phyloP scores from a whole-genome alignment of 2,329 filamentous ascomycete species.

The Pseudocercospora fuligena region DNA sequence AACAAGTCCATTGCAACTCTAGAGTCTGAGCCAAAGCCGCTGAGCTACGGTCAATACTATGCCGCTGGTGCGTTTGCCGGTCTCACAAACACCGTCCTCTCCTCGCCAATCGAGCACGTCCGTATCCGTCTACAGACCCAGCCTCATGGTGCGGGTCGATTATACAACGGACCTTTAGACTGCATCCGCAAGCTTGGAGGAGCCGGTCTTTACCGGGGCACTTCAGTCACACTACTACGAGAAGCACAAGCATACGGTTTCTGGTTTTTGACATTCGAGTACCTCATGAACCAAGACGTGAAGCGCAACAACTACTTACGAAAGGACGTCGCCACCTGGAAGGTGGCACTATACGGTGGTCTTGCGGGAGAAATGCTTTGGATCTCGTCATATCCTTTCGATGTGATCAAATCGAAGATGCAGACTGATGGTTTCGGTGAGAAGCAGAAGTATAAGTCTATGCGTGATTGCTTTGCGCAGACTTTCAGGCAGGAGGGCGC shows the following conservation, averaged over 20 bases:
- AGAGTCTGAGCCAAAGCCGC: conserved; percentile 44
- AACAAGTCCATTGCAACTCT: conserved; percentile 41
- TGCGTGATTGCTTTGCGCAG: conserved; percentile 88
- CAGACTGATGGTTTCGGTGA: conserved; percentile 90
- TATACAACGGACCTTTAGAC: conserved; percentile 86
- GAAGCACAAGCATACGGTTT: conserved; percentile 94
- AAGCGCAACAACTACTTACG: conserved; percentile 75
- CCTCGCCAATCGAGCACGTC: conserved; percentile 93
- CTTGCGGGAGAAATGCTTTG: conserved; percentile 92
- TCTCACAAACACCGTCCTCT: conserved; percentile 84
- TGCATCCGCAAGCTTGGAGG: conserved; percentile 83
- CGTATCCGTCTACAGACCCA: conserved; percentile 96
- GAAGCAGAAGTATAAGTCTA: conserved; percentile 73
- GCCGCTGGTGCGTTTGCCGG: conserved; percentile 89
- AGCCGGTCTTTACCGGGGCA: conserved; percentile 83
- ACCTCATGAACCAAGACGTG: conserved; percentile 90
- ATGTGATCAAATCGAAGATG: conserved; percentile 99
- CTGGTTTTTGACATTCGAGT: conserved; percentile 96
- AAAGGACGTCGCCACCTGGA: conserved; percentile 78
- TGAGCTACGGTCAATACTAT: conserved; percentile 88
- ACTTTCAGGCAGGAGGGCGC: conserved; percentile 77
- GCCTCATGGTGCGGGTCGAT: conserved; percentile 77
- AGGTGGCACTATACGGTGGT: conserved; percentile 90
- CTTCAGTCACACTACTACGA: conserved; percentile 80
- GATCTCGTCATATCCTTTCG: conserved; percentile 91